A percentile compares a stretch with the other conserved stretches of the same genome.
Evolutionary conservation across 1,284 basidiomycete species (phyloP).

Genomic region (Trichosporon sp.): DNA sequence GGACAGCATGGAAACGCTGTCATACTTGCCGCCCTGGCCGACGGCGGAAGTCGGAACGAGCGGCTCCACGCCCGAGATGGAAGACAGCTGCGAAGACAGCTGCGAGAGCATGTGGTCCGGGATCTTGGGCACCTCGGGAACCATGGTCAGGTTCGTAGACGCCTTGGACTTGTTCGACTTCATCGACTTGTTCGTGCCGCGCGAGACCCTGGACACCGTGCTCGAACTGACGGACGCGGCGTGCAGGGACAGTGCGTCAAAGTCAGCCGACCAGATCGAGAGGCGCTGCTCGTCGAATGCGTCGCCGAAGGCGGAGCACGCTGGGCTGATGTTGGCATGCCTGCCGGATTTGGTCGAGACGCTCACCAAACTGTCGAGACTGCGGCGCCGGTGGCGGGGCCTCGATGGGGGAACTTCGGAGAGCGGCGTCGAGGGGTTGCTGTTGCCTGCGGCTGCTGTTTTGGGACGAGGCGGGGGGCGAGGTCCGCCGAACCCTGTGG

Average conservation of each 20-base stretch:
- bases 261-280: conserved; percentile 7
- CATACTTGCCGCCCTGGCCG: background rate
- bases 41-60: background rate
- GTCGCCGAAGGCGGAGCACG: conserved; percentile 6
- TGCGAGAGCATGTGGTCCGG: conserved; percentile 14
- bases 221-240: background rate
- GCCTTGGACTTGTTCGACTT: conserved; percentile 9
- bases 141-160: conserved; percentile 17
- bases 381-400: conserved; percentile 13
- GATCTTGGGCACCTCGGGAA: conserved; percentile 13
- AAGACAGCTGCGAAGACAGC: conserved; percentile 10
- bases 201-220: conserved; percentile 10
- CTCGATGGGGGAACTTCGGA: conserved; percentile 9
- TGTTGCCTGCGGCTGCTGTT: conserved; percentile 1
- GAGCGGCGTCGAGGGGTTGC: conserved; percentile 12
- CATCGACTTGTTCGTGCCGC: conserved; percentile 15
- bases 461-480: conserved; percentile 17
- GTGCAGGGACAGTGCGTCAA: background rate
- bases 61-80: conserved; percentile 14
- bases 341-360: conserved; percentile 10
- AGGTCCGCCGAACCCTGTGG: conserved; percentile 15
- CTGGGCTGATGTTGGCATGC: conserved; percentile 4
- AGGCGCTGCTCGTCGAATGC: conserved; percentile 9
- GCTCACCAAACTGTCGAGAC: background rate
- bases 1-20: background rate